Evolutionary conservation across 1,284 basidiomycete genomes (phyloP).

Genomic region (Apiotrichum laibachii): DNA sequence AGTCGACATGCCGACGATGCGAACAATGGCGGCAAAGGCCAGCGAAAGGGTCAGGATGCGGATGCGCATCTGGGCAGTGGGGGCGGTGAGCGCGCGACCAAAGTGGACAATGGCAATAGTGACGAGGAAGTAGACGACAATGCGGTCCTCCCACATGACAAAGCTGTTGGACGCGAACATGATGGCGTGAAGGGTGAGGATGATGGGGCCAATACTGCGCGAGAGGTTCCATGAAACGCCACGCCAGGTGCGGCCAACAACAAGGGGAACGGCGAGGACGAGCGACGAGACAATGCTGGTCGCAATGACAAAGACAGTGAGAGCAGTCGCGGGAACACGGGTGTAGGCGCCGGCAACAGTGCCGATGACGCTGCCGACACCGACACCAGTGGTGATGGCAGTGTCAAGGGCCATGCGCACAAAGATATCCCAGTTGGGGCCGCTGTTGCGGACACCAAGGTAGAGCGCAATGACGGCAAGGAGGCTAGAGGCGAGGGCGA

Average conservation of each 20-base stretch:
- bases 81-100: conserved; percentile 61
- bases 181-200: conserved; percentile 65
- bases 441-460: conserved; percentile 42
- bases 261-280: conserved; percentile 31
- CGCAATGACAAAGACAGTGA: conserved; percentile 41
- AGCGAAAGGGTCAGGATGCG: conserved; percentile 71
- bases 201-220: conserved; percentile 53
- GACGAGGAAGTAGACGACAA: conserved; percentile 70
- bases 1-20: conserved; percentile 71
- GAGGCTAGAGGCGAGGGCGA: conserved; percentile 50
- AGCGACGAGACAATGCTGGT: conserved; percentile 39
- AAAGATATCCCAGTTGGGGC: conserved; percentile 45
- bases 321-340: conserved; percentile 54
- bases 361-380: conserved; percentile 33
- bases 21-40: conserved; percentile 66
- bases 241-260: conserved; percentile 14
- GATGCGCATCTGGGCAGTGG: conserved; percentile 65
- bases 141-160: conserved; percentile 90
- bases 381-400: conserved; percentile 25
- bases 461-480: conserved; percentile 48
- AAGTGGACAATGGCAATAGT: conserved; percentile 60
- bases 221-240: conserved; percentile 26
- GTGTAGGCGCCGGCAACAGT: conserved; percentile 36
- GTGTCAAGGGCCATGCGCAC: conserved; percentile 44
- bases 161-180: conserved; percentile 89